Evolutionary conservation across 768 basidiomycete genomes (phyloP).

Genomic region (Pleurotus salmoneostramineus): DNA sequence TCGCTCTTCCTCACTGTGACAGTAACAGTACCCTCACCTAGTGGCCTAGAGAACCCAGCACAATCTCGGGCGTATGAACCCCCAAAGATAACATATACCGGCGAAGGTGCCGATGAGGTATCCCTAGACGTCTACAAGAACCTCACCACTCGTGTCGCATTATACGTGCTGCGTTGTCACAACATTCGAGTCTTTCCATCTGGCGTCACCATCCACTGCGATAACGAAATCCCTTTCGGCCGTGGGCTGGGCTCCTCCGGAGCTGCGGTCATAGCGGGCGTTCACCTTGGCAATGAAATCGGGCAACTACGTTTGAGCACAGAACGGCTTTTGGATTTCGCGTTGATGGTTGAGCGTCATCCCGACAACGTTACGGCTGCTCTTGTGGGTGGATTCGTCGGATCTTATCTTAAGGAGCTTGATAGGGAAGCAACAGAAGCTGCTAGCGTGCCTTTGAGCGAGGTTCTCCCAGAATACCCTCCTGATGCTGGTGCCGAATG

Average conservation of each 20-base stretch:
- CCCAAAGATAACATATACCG: conserved; percentile 73
- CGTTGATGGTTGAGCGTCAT: conserved; percentile 98
- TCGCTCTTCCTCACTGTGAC: conserved; percentile 74
- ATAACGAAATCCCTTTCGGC: conserved; percentile 97
- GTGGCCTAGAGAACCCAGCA: conserved; percentile 1
- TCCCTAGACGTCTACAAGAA: conserved; percentile 96
- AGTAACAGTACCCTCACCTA: conserved; percentile 24
- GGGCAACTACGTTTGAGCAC: conserved; percentile 67
- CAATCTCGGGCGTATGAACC: conserved; percentile 26
- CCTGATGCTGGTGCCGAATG: conserved; percentile 88
- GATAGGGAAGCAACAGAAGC: conserved; percentile 77
- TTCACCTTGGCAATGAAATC: conserved; percentile 83
- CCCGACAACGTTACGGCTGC: conserved; percentile 99
- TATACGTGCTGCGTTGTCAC: conserved; percentile 96
- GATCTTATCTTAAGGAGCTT: conserved; percentile 90
- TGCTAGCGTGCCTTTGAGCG: conserved; percentile 88
- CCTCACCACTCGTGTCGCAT: conserved; percentile 92
- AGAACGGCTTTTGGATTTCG: conserved; percentile 86
- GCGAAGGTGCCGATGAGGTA: conserved; percentile 88
- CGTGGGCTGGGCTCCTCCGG: conserved; percentile 97
- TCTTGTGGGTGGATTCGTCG: conserved; percentile 94
- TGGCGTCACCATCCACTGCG: conserved; percentile 66
- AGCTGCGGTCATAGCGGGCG: conserved; percentile 98
- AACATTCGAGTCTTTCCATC: conserved; percentile 70
- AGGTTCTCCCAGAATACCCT: conserved; percentile 95